phyloP scores from a whole-genome alignment of 768 basidiomycete species.

The Pulveroboletus ravenelii region DNA sequence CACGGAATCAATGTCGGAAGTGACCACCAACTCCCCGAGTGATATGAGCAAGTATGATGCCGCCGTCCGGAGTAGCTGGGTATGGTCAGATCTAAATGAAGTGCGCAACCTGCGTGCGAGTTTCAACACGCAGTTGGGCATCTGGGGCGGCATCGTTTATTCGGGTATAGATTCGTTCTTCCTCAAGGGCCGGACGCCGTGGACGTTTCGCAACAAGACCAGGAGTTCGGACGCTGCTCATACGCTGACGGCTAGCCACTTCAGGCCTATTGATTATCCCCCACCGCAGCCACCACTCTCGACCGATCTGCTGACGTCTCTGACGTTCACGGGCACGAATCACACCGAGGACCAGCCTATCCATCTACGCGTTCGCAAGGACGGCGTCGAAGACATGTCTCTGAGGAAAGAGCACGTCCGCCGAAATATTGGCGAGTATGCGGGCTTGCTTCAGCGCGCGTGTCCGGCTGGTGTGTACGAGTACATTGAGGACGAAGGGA shows the following conservation, averaged over 20 bases:
- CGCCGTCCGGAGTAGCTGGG: constrained; percentile 73
- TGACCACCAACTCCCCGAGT: constrained; percentile 19
- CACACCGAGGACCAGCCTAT: constrained; percentile 96
- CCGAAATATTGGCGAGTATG: constrained; percentile 73
- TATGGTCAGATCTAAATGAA: constrained; percentile 80
- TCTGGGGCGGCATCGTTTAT: constrained; percentile 85
- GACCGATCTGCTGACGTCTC: constrained; percentile 88
- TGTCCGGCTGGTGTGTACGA: constrained; percentile 98
- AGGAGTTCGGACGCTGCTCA: constrained; percentile 57
- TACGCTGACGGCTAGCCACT: constrained; percentile 63
- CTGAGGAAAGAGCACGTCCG: constrained; percentile 63
- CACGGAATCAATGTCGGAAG: constrained; percentile 17
- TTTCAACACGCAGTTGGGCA: constrained; percentile 74
- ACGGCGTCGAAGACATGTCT: constrained; percentile 37
- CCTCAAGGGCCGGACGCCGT: constrained; percentile 80
- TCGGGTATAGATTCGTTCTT: constrained; percentile 85
- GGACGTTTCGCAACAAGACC: constrained; percentile 78
- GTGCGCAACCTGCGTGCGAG: constrained; percentile 89
- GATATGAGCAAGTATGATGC: constrained; percentile 74
- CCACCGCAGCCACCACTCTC: constrained; percentile 83
- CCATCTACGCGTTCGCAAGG: constrained; percentile 68
- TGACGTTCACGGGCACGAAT: constrained; percentile 89
- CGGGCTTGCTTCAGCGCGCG: constrained; percentile 79
- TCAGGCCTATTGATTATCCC: constrained; percentile 80
- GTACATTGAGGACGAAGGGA: constrained; percentile 72